A percentile compares a stretch with the other conserved stretches of the same genome.
These are phyloP conservation scores for Termitomyces sp. DNA, from an alignment of 1,284 basidiomycete genomes.

Conservation along the genomic window DNA sequence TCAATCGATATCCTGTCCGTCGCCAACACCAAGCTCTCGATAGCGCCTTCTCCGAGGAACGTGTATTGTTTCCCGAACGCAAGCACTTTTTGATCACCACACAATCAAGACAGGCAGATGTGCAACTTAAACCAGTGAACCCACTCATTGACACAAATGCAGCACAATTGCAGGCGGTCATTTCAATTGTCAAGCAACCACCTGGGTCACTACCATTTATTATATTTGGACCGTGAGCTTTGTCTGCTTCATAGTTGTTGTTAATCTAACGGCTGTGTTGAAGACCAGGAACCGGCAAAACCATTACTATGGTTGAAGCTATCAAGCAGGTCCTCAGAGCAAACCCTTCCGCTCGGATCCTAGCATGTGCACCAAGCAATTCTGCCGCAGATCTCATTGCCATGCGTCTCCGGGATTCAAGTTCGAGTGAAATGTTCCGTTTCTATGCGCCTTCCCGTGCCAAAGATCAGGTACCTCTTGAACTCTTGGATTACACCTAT, in stretches of 20 bases:
- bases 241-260: neutral
- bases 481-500: slow-evolving; percentile 38
- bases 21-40: slow-evolving; percentile 57
- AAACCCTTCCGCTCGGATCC: slow-evolving; percentile 41
- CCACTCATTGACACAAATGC: slow-evolving; percentile 40
- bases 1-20: slow-evolving; percentile 47
- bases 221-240: slow-evolving; percentile 62
- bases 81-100: slow-evolving; percentile 22
- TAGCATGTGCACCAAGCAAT: slow-evolving; percentile 64
- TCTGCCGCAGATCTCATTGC: slow-evolving; percentile 60
- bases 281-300: slow-evolving; percentile 54
- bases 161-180: slow-evolving; percentile 50
- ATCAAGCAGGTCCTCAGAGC: slow-evolving; percentile 49
- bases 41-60: slow-evolving; percentile 32
- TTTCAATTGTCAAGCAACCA: slow-evolving; percentile 40
- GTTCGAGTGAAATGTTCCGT: slow-evolving; percentile 43
- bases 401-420: slow-evolving; percentile 39
- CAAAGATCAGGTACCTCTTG: slow-evolving; percentile 37
- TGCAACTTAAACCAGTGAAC: slow-evolving; percentile 32
- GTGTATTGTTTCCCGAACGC: slow-evolving; percentile 36
- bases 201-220: slow-evolving; percentile 51
- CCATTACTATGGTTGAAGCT: slow-evolving; percentile 60
- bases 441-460: slow-evolving; percentile 60
- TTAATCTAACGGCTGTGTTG: neutral
- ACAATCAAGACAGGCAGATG: slow-evolving; percentile 10